Base-by-base conservation (phyloP, 2,329 filamentous ascomycete genomes). In the Coleophoma eucalyptorum region DNA sequence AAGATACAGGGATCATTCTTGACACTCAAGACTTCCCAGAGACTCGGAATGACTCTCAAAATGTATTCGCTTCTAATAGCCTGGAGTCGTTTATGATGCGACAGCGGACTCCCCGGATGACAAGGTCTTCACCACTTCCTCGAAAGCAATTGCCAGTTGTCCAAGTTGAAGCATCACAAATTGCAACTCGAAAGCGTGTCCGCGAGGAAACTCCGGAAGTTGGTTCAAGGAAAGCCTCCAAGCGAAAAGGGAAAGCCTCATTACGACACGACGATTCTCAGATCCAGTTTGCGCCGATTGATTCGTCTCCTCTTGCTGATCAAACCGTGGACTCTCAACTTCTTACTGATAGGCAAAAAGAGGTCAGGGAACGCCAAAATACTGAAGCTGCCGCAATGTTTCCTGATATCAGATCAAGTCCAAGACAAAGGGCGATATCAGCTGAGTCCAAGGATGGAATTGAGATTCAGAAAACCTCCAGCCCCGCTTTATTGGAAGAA, bases 181-280 rank as follows among this genome's bases (percentile, higher is more conserved):
- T 54, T 1, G 35, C n/a, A 20, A 51, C 49, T 2, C 32, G 50
- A 2, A 65, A 63, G 48, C 53, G 56, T 16, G 53, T 56, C 19
- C 51, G 56, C 7, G 58, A 64, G 43, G 50, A 50, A 15, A 64
- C 63, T 5, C 62, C 60, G n/a, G 68, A 72, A 6, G 64, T 67
- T 1, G 63, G 58, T 5, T 62, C 65, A 12, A 60, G 66, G 18
- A 70, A 68, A 40, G 57, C 67, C 3, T 62, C 65, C 3, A 61
- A 66, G 32, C 57, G 67, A 12, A 58, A 53, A 55, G 64, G 51
- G 13, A 80, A 77, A 43, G 73, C 78, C 16, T 80, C 79, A 52
- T 73, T 85, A 26, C 81, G 87, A 33, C 90, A 96, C 59, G 82
- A 96, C 55, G 80, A 95, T 67, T 95, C 90, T 0, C 90, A 95